Base-by-base conservation (phyloP, 257 asterid genomes). In the Datura wrightii region DNA sequence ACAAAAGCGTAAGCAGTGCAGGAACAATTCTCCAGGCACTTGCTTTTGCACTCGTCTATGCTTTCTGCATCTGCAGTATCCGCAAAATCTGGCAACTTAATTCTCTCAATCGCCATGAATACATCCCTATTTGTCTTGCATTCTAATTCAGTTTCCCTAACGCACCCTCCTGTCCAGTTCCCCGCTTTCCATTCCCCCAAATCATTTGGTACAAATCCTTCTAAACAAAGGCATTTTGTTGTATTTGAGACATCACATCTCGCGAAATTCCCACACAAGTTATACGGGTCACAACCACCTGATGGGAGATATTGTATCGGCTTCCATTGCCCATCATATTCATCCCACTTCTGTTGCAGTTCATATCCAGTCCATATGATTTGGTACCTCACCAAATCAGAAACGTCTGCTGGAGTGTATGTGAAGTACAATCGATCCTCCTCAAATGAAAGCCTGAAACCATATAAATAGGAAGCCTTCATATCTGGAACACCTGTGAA, bases 21-120 rank as follows among this genome's bases (percentile, higher is more conserved):
- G 0, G 97, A 92, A 83, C 99, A 95, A 85, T 92, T 92, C 62
- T 24, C 74, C 85, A 87, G 48, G 80, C 99, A 95, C 88, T 56
- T 19, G 3, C 63, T 82, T 79, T 72, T 18, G 72, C 99, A 95
- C 15, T 69, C 93, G 6, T 76, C 4, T 19, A 5, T 19, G 71
- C 76, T 74, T 46, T 89, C 87, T 3, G 83, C 0, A 34, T 90
- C 89, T 34, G 89, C 89, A 53, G 70, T 83, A 76, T 87, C 95
- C 59, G 92, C 88, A 19, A 87, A 93, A 83, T 95, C 99, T 0
- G 98, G 99, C 92, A 95, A 82, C 37, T 95, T 95, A 37, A 92
- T 93, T 42, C 56, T 79, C 70, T 78, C 52, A 18, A 89, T 84
- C 81, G 60, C 16, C 72, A 72, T 55, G 85, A 95, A 95, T 36